Evolutionary conservation across 148 eudicot species (phyloP).

Genomic region (Chenopodium formosanum): DNA sequence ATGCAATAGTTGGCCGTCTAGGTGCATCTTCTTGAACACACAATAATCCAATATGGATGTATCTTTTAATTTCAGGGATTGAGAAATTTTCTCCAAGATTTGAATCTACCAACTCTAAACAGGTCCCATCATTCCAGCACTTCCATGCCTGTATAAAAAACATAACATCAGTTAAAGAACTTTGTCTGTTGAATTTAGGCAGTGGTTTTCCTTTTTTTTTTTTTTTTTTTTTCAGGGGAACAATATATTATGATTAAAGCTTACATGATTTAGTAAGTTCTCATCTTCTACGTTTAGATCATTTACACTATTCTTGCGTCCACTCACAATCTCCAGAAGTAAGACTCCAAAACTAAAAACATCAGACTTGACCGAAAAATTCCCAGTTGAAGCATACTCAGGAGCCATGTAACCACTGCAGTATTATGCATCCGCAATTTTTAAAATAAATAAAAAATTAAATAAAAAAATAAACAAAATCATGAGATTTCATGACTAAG

Average conservation of each 20-base stretch:
- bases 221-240: too few relatives aligned
- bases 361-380: not conserved
- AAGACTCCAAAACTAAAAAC: not conserved
- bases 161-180: not conserved
- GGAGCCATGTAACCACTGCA: constrained; percentile 2
- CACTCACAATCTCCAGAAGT: not conserved
- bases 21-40: constrained; percentile 13
- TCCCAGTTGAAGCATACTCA: not conserved
- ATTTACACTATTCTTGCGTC: not conserved
- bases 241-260: not conserved
- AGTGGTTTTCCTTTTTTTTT: too few relatives aligned
- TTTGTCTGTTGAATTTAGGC: too few relatives aligned
- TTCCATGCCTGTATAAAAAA: not conserved
- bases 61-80: not conserved
- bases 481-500: not conserved
- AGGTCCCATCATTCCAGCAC: not conserved
- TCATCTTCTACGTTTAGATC: not conserved
- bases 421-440: not conserved
- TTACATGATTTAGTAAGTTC: not conserved
- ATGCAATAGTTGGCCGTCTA: constrained; percentile 14
- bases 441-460: too few relatives aligned
- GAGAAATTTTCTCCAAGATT: not conserved
- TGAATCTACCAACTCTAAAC: not conserved
- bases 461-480: too few relatives aligned
- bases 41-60: not conserved